Base-by-base conservation (phyloP, 768 basidiomycete genomes). In the Termitomyces sp. region DNA sequence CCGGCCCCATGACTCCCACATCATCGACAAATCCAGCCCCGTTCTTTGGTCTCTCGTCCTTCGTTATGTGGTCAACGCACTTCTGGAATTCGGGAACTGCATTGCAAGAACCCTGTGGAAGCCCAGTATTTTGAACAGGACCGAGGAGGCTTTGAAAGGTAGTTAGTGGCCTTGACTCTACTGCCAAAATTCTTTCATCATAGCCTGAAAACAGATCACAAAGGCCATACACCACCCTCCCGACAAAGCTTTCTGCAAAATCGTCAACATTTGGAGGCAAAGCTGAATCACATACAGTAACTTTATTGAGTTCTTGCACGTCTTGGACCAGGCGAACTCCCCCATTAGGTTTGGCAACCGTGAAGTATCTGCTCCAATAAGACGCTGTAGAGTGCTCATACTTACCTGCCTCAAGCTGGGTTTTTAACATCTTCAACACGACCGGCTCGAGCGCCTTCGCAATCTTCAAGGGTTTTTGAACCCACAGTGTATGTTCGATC, bases 91-190 rank as follows among this genome's bases (percentile, higher is more conserved):
- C 0, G 53, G 67, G 68, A 0, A 69, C 63, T 0, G 67, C 61
- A 43, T 78, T 77, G 0, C 74, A 73, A 45, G 62, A 66, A 0
- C 76, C 78, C 66, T 72, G 72, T 0, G 72, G 71, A 0, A 78
- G 50, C 0, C 63, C 64, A 1, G 60, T 64, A 0, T 72, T 64
- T 1, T 66, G 62, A 0, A 65, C 34, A 0, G 69, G 60, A 0
- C 74, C 70, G 2, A 66, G 40, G 0, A 69, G 68, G 0, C 65
- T 68, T 51, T 67, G 60, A 54, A 76, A 78, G 0, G 68, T 72
- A 0, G 74, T 77, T 1, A 77, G 46, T 18, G 74, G 70, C 0
- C 68, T 45, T 0, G 68, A 78, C 0, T 56, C 53, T 6, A 55
- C 58, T 1, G 62, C 62, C 0, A 79, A 60, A 0, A 55, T 55